Evolutionary conservation across 208 protist species (phyloP), one percentile per base, ranked within the genome.

Genomic region (Leishmania tropica): DNA sequence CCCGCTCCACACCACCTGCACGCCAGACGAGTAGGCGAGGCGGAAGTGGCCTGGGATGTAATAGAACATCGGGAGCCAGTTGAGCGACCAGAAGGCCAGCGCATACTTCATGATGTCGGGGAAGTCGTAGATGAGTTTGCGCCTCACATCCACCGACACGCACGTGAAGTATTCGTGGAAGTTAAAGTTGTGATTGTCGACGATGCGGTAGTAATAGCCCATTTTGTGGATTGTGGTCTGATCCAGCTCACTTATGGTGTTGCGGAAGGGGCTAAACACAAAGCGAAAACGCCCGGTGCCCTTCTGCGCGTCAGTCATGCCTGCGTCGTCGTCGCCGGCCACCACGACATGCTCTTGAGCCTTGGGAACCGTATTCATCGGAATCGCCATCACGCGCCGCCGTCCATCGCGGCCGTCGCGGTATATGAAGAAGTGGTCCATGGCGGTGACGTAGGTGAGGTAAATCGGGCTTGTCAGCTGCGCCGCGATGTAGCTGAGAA

Each of bases 1-100:
- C 4, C 88, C 90, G 76, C 88, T 94, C 94, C 92, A 97, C 68
- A 92, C 79, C 45, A 96, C 88, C 81, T 95, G 88, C 47, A 95
- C 51, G 11, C 68, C 75, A 17, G 89, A 89, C 11, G 83, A 86
- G 83, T 96, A 97, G 2, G 93, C 86, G 37, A 95, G 87, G 6
- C 94, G 86, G 62, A 96, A 94, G 81, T 96, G 92, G 8, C 86
- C 70, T 13, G 92, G 89, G 45, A 97, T 92, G 81, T 91, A 96
- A 85, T 96, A 96, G 80, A 97, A 96, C 83, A 97, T 88, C 19
- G 92, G 89, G 1, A 96, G 75, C 90, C 93, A 95, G 81, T 97
- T 95, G 21, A 91, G 28, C 4, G 88, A 83, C 94, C 94, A 96
- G 60, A 95, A 96, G 1, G 90, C n/a, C 70, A 95, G 78, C 1